These are phyloP conservation scores for Cenchrus americanus DNA, from an alignment of 176 grass and related monocot species.

Conservation along the genomic window DNA sequence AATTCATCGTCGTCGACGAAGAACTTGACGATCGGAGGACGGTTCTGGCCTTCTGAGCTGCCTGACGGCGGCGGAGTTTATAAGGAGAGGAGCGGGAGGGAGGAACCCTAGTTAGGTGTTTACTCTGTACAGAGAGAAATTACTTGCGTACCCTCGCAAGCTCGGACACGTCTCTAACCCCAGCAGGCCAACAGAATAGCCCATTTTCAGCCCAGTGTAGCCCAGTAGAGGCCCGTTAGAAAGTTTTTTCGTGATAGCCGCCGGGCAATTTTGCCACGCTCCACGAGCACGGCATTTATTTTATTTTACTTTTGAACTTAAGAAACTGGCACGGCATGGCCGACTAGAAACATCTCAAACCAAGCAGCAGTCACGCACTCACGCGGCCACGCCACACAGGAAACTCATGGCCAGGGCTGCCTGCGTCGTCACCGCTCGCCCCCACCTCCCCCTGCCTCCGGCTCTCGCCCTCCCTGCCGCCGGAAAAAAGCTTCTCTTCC, in stretches of 20 bases:
- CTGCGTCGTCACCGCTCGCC: conserved; percentile 20
- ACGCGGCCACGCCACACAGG: conserved; percentile 1
- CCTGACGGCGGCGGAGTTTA: conserved; percentile 3
- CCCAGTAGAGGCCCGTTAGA: not conserved
- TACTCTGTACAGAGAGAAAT: not conserved
- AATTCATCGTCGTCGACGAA: no score
- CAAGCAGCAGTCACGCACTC: not conserved
- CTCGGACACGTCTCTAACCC: no score
- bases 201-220: not conserved
- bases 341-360: conserved; percentile 1
- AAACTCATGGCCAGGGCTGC: conserved; percentile 39
- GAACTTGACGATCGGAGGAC: not conserved
- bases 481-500: conserved; percentile 28
- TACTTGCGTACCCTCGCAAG: not conserved
- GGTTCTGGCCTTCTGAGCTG: no score
- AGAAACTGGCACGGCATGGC: no score
- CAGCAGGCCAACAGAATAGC: not conserved
- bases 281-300: no score
- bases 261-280: no score
- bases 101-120: conserved; percentile 36
- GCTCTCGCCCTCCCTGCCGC: conserved; percentile 11
- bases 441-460: not conserved
- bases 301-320: no score
- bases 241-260: not conserved
- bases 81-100: not conserved